Evolutionary conservation across 768 basidiomycete genomes (phyloP), one percentile per base, ranked within the genome.

Genomic region (Lyophyllum atratum): DNA sequence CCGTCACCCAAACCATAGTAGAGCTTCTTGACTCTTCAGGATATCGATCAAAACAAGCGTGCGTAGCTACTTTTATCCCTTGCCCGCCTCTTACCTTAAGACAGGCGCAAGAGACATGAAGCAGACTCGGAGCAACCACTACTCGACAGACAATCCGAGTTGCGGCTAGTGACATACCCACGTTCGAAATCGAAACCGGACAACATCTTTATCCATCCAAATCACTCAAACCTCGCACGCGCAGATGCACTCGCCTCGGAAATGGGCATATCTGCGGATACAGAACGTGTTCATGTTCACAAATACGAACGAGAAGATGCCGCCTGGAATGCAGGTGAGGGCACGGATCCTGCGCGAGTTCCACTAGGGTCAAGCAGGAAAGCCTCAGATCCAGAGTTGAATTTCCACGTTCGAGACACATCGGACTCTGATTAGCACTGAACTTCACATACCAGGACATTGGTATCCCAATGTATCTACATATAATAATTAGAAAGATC

Each of bases 221-320:
- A 68, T 42, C 68, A 85, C 42, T 87, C 85, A 34, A 87, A 87
- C 64, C 64, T 86, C 59, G 85, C 85, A 6, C 84, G 87, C 33
- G 87, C 87, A 2, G 86, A 89, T 56, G 84, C 81, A 9, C 77
- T 71, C n/a, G 85, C 85, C 0, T 67, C 81, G 45, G 77, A 83
- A 62, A 70, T 85, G 29, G 86, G 85, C 22, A 58, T 86, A 17
- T 68, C 68, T 3, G 74, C 78, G 21, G 76, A 80, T 55, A 80
- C 82, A 8, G 81, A 85, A 33, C 72, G 73, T 22, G 81, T 80
- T 5, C 69, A 74, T 54, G 76, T 70, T 9, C 70, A 74, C 59
- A 68, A 60, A 33, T 74, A 72, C 43, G 58, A 67, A 4, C 66
- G 69, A 19, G 77, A 76, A 2, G 73, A 70, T 29, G 65, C 73